These are phyloP conservation scores for Phoenix roebelenii DNA, from an alignment of 176 grass and related monocot genomes.

Conservation along the genomic window DNA sequence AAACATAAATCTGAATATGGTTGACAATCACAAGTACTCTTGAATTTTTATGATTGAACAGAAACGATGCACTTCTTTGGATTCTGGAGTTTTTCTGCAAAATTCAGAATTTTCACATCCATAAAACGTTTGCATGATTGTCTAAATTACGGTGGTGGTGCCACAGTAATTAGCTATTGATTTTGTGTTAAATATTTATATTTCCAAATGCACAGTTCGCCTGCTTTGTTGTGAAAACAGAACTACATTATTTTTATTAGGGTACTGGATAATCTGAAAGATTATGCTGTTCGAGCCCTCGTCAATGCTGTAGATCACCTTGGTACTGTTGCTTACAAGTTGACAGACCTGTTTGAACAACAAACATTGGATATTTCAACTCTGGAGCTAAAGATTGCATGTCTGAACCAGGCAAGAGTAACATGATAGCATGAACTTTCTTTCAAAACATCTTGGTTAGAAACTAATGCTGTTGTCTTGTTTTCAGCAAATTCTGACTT, in stretches of 20 bases:
- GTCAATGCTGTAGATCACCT: conserved; percentile 96
- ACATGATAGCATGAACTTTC: conserved; percentile 3
- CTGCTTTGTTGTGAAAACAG: background rate
- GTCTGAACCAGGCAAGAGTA: conserved; percentile 65
- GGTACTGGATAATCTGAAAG: conserved; percentile 94
- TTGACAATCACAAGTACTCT: no score
- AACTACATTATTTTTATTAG: conserved; percentile 33
- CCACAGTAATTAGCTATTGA: no score
- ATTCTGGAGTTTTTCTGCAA: no score
- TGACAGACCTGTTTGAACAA: conserved; percentile 79
- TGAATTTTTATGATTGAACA: no score
- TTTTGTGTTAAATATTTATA: no score
- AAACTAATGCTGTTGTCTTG: conserved; percentile 6
- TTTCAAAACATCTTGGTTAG: no score
- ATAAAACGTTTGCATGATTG: no score
- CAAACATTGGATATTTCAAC: conserved; percentile 56
- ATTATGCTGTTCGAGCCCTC: conserved; percentile 86
- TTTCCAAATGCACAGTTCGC: background rate
- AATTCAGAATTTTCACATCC: no score
- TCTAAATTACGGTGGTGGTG: no score
- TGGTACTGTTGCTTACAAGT: conserved; percentile 83
- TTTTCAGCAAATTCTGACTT: conserved; percentile 61
- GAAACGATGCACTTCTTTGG: no score
- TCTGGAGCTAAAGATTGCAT: conserved; percentile 65
- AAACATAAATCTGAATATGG: no score